phyloP scores from a whole-genome alignment of 2,329 filamentous ascomycete species.

The Aspergillus ochraceus region DNA sequence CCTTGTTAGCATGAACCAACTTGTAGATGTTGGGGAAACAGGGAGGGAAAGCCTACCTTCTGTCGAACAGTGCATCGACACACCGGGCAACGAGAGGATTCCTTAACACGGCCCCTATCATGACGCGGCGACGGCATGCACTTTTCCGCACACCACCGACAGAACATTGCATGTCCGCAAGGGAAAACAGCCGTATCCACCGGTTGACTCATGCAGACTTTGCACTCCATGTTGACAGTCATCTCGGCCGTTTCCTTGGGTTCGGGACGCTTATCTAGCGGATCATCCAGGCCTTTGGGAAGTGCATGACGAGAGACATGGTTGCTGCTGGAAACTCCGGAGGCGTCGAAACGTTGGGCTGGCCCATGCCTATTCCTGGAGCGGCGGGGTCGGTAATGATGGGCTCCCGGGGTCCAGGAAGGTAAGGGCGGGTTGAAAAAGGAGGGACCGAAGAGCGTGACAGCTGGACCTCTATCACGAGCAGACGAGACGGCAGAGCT shows the following conservation, averaged over 20 bases:
- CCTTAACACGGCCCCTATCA: background rate
- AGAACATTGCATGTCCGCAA: conserved; percentile 57
- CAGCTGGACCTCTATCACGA: too few relatives aligned
- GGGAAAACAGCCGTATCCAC: conserved; percentile 54
- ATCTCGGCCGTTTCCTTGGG: conserved; percentile 51
- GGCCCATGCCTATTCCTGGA: background rate
- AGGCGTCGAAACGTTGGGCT: too few relatives aligned
- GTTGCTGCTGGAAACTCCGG: background rate
- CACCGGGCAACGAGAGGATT: background rate
- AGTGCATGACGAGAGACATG: conserved; percentile 8
- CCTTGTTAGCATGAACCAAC: background rate
- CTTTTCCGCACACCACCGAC: conserved; percentile 55
- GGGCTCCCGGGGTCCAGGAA: background rate
- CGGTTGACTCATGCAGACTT: conserved; percentile 54
- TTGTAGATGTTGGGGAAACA: background rate
- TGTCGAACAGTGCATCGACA: background rate
- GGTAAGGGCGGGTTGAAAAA: background rate
- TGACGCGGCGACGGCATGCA: background rate
- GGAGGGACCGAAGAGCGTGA: too few relatives aligned
- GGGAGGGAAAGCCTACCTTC: background rate
- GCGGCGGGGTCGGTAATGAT: background rate
- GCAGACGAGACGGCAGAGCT: too few relatives aligned
- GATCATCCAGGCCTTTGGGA: conserved; percentile 41
- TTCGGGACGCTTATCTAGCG: conserved; percentile 47
- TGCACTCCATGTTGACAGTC: conserved; percentile 52